These are phyloP conservation scores for Cutaneotrichosporon mucoides DNA, from an alignment of 1,284 basidiomycete genomes.

Conservation along the genomic window DNA sequence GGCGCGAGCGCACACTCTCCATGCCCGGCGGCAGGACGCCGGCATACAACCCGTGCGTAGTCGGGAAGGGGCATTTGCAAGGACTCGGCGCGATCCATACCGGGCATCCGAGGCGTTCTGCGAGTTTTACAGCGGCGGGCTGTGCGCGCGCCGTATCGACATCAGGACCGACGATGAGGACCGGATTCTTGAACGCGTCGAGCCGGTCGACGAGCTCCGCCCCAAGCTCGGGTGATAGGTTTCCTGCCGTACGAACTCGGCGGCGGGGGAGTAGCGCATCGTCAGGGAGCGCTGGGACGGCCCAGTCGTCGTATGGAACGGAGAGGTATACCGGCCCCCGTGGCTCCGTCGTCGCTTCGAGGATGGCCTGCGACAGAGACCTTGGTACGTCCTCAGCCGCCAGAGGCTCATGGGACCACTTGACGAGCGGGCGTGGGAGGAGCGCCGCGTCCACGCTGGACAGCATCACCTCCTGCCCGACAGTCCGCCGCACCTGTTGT, in stretches of 20 bases:
- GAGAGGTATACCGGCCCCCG: slow-evolving; percentile 11
- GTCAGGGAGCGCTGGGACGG: neutral
- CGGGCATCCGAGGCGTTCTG: slow-evolving; percentile 6
- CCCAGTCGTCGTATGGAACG: slow-evolving; percentile 17
- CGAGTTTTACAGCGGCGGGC: neutral
- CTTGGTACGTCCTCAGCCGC: slow-evolving; percentile 10
- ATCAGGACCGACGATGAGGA: slow-evolving; percentile 14
- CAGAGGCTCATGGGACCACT: slow-evolving; percentile 12
- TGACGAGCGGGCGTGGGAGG: slow-evolving; percentile 9
- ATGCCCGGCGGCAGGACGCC: slow-evolving; percentile 10
- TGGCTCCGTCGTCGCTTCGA: neutral
- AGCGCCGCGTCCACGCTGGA: slow-evolving; percentile 10
- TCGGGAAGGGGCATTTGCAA: slow-evolving; percentile 12
- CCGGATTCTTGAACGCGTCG: neutral
- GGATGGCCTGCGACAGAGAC: slow-evolving; percentile 3
- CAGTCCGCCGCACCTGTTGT: slow-evolving; percentile 13
- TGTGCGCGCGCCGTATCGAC: slow-evolving; percentile 9
- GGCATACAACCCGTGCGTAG: slow-evolving; percentile 6
- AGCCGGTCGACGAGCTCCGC: neutral
- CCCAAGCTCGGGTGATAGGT: neutral
- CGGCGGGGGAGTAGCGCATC: slow-evolving; percentile 6
- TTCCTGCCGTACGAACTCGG: neutral
- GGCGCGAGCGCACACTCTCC: slow-evolving; percentile 3
- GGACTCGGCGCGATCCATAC: slow-evolving; percentile 14
- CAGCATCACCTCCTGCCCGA: slow-evolving; percentile 18